A percentile compares a stretch with the other conserved stretches of the same genome.
Conservation (phyloP, 352 stramenopile species). For the Globisporangium emineosum region DNA sequence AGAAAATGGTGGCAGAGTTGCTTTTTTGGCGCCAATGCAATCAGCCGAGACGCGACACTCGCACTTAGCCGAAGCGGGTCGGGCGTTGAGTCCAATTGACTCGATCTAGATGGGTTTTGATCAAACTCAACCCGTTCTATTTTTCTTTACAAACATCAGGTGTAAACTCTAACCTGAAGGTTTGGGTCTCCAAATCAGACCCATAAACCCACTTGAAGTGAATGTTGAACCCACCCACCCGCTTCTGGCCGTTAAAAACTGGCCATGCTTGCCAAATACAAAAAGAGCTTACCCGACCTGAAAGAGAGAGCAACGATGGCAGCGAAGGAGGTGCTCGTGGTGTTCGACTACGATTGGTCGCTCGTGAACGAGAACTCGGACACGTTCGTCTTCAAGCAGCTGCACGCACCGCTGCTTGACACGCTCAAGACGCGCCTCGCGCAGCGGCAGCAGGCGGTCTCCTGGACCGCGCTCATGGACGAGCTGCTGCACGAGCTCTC, state of each 20-base stretch:
- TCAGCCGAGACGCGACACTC: slow-evolving; percentile 17
- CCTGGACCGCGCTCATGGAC: slow-evolving; percentile 70
- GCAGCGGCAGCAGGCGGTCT: slow-evolving; percentile 19
- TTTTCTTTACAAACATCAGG: neutral
- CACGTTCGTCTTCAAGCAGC: slow-evolving; percentile 64
- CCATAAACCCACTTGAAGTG: neutral
- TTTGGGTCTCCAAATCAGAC: neutral
- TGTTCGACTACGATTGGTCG: slow-evolving; percentile 87
- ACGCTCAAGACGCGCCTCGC: slow-evolving; percentile 27
- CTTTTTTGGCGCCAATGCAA: slow-evolving; percentile 20
- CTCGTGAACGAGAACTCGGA: slow-evolving; percentile 85
- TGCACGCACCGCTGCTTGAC: slow-evolving; percentile 56
- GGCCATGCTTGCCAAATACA: neutral
- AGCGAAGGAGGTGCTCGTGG: slow-evolving; percentile 35
- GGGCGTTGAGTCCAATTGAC: neutral
- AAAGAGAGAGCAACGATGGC: neutral
- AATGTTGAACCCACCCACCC: neutral
- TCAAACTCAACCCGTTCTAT: neutral
- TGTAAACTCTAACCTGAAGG: neutral
- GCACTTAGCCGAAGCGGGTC: neutral
- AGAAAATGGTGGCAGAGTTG: neutral
- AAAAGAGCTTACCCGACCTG: slow-evolving; percentile 1
- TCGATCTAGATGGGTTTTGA: neutral
- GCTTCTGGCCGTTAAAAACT: neutral
- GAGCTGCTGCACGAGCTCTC: slow-evolving; percentile 47